These are phyloP conservation scores for Ascoidea rubescens DNA, from an alignment of 805 yeast species.

Conservation along the genomic window DNA sequence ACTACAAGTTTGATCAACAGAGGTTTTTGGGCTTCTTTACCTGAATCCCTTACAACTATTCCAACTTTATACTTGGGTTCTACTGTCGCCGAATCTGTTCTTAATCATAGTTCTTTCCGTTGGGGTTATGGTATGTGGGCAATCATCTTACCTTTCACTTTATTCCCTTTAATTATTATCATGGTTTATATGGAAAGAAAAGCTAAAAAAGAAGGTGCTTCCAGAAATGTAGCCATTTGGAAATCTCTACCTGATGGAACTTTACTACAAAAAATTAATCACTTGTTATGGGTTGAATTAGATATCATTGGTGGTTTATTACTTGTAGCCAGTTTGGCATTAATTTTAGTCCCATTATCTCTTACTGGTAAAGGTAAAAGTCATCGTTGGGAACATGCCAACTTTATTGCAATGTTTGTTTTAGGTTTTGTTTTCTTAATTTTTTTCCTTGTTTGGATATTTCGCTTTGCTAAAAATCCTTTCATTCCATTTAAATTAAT, in stretches of 20 bases:
- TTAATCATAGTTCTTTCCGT: constrained; percentile 28
- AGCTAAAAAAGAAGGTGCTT: constrained; percentile 8
- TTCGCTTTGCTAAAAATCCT: constrained; percentile 11
- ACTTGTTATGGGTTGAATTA: constrained; percentile 11
- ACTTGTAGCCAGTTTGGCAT: constrained; percentile 13
- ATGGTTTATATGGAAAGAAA: constrained; percentile 15
- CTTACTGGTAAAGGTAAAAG: constrained; percentile 15
- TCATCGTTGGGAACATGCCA: constrained; percentile 14
- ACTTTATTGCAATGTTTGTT: constrained; percentile 16
- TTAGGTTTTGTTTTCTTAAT: constrained; percentile 14
- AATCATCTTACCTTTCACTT: constrained; percentile 18
- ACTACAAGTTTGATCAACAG: constrained; percentile 25
- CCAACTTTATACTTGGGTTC: constrained; percentile 18
- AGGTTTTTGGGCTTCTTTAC: constrained; percentile 23
- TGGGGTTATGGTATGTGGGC: constrained; percentile 36
- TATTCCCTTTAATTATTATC: constrained; percentile 12
- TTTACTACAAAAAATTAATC: constrained; percentile 6
- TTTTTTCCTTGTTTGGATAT: no score
- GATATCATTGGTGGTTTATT: constrained; percentile 15
- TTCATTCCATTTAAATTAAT: constrained; percentile 17
- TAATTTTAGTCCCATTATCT: constrained; percentile 18
- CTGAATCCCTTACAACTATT: constrained; percentile 19
- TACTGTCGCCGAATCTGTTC: constrained; percentile 16
- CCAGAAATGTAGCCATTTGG: constrained; percentile 11
- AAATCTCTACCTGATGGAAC: constrained; percentile 12